Evolutionary conservation across 169 alveolate species (phyloP), one percentile per base, ranked within the genome.

Genomic region (Babesia ovis): DNA sequence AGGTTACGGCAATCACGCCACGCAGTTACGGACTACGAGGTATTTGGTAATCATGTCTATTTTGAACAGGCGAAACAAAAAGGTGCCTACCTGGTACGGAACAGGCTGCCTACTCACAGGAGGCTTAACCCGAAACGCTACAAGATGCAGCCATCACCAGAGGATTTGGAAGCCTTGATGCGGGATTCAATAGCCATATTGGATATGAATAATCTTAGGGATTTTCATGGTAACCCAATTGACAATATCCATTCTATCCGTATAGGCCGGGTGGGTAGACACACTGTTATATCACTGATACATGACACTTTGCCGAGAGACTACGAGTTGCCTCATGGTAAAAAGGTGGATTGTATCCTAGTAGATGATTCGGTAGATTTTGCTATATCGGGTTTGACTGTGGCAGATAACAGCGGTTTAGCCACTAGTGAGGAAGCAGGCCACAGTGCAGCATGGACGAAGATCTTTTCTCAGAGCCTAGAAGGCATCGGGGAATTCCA

Each of bases 401-500:
- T n/a, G n/a, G n/a, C n/a, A n/a, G n/a, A n/a, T n/a, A n/a, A n/a
- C n/a, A n/a, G n/a, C n/a, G n/a, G n/a, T n/a, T n/a, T n/a, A n/a
- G n/a, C n/a, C n/a, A n/a, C n/a, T n/a, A n/a, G n/a, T n/a, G n/a
- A n/a, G n/a, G n/a, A n/a, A n/a, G n/a, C n/a, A n/a, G n/a, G n/a
- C n/a, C n/a, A n/a, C n/a, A n/a, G n/a, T n/a, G n/a, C n/a, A n/a
- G n/a, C n/a, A n/a, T n/a, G n/a, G n/a, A n/a, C n/a, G n/a, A n/a
- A n/a, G n/a, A n/a, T n/a, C n/a, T n/a, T n/a, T n/a, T n/a, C n/a
- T n/a, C n/a, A n/a, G n/a, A n/a, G n/a, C n/a, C n/a, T n/a, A n/a
- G n/a, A n/a, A 1, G 67, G 70, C 18, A 32, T 79, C 9, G 59
- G 32, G 23, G 83, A 79, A 39, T 23, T 68, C 34, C 68, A 79